Conservation (phyloP, 2,329 filamentous ascomycete genomes). For the Thielaviopsis euricoi region DNA sequence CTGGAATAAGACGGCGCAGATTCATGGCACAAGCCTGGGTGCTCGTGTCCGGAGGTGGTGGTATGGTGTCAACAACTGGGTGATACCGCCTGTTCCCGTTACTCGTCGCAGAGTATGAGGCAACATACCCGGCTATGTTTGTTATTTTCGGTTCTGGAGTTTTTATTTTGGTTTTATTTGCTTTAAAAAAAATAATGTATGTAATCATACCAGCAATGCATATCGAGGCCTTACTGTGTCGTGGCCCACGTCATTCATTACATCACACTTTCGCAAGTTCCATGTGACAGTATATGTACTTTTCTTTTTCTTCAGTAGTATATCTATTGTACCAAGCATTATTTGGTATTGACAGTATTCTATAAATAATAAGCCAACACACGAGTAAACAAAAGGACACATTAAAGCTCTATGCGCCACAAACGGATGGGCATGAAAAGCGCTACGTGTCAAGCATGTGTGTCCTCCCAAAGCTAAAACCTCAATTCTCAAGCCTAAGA, state of each 20-base stretch:
- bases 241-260: not conserved
- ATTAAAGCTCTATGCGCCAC: not conserved
- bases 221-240: not conserved
- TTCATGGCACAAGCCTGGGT: constrained; percentile 62
- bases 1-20: constrained; percentile 66
- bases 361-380: not conserved
- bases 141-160: not conserved
- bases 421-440: not conserved
- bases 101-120: constrained; percentile 8
- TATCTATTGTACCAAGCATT: not conserved
- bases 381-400: not conserved
- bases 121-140: not conserved
- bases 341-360: not conserved
- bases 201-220: not conserved
- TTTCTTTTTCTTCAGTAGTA: not conserved
- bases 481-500: not conserved
- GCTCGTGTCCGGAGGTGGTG: constrained; percentile 77
- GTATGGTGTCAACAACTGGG: constrained; percentile 90
- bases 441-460: not conserved
- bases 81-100: constrained; percentile 30
- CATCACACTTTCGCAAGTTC: not conserved
- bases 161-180: not conserved
- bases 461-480: not conserved
- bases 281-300: not conserved
- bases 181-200: not conserved